Conservation (phyloP, 139 green algal genomes). For the Closterium sp. region DNA sequence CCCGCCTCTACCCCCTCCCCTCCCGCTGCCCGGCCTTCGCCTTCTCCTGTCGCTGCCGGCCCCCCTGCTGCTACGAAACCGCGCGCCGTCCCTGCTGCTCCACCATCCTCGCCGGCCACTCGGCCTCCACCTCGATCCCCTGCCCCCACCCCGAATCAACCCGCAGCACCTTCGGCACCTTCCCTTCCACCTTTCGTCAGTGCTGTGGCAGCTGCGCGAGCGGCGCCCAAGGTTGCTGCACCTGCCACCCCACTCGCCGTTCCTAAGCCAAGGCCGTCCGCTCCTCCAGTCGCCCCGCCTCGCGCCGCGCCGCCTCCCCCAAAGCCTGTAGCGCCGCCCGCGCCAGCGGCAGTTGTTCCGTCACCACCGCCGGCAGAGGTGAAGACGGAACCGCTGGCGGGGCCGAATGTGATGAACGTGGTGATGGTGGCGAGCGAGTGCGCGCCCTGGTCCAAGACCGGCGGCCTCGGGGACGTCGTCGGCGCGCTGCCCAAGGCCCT, state of each 20-base stretch:
- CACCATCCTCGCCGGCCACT: background rate
- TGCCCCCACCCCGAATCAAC: background rate
- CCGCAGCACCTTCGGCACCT: background rate
- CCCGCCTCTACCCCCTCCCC: background rate
- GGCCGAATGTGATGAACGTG: slow-evolving; percentile 61
- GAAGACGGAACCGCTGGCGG: slow-evolving; percentile 38
- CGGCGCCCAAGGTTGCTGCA: slow-evolving; percentile 1
- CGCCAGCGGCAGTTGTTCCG: background rate
- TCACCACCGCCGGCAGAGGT: slow-evolving; percentile 13
- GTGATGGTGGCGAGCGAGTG: slow-evolving; percentile 95
- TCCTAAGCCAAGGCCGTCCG: background rate
- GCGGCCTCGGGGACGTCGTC: slow-evolving; percentile 91
- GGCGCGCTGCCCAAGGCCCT: slow-evolving; percentile 79
- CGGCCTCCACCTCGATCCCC: background rate
- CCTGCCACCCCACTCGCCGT: background rate
- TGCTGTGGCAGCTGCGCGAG: background rate
- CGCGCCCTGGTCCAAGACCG: slow-evolving; percentile 94
- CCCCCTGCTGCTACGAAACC: background rate
- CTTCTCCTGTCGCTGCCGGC: background rate
- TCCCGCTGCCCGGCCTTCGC: background rate
- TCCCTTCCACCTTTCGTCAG: background rate
- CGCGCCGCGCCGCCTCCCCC: background rate
- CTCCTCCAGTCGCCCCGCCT: background rate
- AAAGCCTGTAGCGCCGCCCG: slow-evolving; percentile 5
- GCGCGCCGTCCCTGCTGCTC: background rate